Percentiles rank a stretch among this genome's conserved stretches.
Conservation (phyloP, 164 flowering plant genomes). For the Aristolochia fimbriata region DNA sequence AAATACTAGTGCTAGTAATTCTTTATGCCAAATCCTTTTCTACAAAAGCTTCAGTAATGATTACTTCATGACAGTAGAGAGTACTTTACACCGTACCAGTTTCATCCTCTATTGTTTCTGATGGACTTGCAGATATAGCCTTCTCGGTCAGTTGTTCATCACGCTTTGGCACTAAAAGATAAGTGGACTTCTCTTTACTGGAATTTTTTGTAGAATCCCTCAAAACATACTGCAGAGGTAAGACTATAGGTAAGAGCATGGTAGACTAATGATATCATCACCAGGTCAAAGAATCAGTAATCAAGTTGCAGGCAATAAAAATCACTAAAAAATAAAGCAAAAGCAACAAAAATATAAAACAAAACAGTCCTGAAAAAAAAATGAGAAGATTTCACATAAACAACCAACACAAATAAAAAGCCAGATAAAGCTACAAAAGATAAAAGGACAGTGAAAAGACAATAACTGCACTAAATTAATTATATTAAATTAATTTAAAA, state of each 20-base stretch:
- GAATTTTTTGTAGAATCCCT: slow-evolving; percentile 45
- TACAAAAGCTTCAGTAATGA: too few relatives aligned
- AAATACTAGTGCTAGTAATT: too few relatives aligned
- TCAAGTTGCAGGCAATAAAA: neutral
- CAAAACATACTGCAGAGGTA: slow-evolving; percentile 50
- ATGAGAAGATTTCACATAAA: neutral
- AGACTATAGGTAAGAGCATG: neutral
- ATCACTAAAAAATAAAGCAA: neutral
- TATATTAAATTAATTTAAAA: too few relatives aligned
- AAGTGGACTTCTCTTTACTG: slow-evolving; percentile 50
- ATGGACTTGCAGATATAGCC: slow-evolving; percentile 27
- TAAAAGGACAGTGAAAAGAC: too few relatives aligned
- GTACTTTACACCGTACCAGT: slow-evolving; percentile 27
- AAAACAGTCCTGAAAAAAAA: neutral
- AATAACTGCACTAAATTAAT: too few relatives aligned
- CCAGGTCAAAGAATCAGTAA: too few relatives aligned
- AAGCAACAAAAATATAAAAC: neutral
- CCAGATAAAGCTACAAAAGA: too few relatives aligned
- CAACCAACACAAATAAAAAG: neutral
- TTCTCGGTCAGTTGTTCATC: slow-evolving; percentile 45
- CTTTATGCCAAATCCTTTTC: too few relatives aligned
- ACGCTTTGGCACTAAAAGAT: slow-evolving; percentile 37
- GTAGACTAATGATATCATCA: too few relatives aligned
- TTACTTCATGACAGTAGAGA: too few relatives aligned
- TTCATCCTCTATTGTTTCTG: slow-evolving; percentile 35